Base-by-base conservation (phyloP, 148 eudicot species). In the Cornus florida region DNA sequence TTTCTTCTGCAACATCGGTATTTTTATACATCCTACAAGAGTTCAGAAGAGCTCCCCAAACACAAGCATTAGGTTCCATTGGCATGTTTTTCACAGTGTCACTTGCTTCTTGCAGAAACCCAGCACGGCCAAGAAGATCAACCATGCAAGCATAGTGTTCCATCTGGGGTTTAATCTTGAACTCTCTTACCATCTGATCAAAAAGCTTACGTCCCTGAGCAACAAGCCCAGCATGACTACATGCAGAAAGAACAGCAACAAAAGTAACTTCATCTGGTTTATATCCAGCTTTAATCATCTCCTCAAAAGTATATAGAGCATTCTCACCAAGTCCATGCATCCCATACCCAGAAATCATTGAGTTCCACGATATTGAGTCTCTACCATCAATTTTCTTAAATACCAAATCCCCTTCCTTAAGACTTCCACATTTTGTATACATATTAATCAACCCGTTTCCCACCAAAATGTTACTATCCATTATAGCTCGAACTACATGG, bases 131-230 rank as follows among this genome's bases (percentile, higher is more conserved):
- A 75, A 89, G 82, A 72, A 91, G 88, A 79, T 91, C 94, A 38
- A 91, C 86, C 77, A 87, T 78, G 70, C 94, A 89, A 74, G 90
- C 83, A 84, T 86, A 87, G 78, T 90, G 94, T 73, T 91, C 90
- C 56, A 91, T 39, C 71, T 65, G 77, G 12, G 89, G 89, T 72
- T 85, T 89, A 60, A 89, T 72, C 12, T 53, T 72, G 67, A 85
- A 88, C 75, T 78, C 88, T 64, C 70, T 41, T 59, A 16, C 74
- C 93, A 90, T 90, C 78, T 62, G 39, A 59, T 82, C 69, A 71
- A 90, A 87, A 66, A 87, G n/a, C 75, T 81, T 43, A 57, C 78
- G 84, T 17, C 93, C 93, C 80, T 84, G 71, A 17, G 78, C 20
- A 72, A 88, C 91, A 48, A 83, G 85, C 64, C 93, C 90, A 50